A percentile compares a stretch with the other conserved stretches of the same genome.
Conservation (phyloP, 116 monocot species). For the Phalaenopsis hybrid region DNA sequence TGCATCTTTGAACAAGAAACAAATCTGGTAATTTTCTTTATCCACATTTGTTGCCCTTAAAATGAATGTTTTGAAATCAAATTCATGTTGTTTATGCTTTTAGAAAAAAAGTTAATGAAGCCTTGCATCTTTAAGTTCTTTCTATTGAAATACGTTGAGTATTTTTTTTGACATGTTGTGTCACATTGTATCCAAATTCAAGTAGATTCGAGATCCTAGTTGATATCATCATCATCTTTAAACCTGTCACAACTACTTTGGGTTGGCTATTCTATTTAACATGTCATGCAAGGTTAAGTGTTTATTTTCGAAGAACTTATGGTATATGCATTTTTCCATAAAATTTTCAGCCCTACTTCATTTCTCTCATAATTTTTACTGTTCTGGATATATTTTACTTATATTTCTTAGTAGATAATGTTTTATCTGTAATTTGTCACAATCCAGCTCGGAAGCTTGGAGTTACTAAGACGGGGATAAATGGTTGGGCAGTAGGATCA, state of each 20-base stretch:
- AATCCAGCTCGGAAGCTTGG: too few species aligned
- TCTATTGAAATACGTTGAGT: background rate
- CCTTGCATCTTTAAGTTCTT: background rate
- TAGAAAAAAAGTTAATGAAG: background rate
- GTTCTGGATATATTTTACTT: background rate
- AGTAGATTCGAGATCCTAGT: background rate
- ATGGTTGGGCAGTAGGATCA: too few species aligned
- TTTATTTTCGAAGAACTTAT: background rate
- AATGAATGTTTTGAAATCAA: conserved; percentile 2
- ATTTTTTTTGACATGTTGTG: background rate
- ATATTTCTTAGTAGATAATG: too few species aligned
- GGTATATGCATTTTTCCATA: background rate
- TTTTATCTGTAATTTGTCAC: too few species aligned
- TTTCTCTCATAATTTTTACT: background rate
- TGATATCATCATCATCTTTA: background rate
- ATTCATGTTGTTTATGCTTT: background rate
- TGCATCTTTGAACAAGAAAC: background rate
- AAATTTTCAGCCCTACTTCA: background rate
- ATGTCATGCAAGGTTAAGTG: background rate
- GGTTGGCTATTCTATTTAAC: background rate
- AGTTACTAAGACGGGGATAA: too few species aligned
- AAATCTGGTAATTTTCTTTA: background rate
- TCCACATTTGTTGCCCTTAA: background rate
- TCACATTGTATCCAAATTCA: background rate
- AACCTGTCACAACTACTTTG: background rate